Conservation (phyloP, 139 green algal genomes). For the Astrephomene gubernaculifera region DNA sequence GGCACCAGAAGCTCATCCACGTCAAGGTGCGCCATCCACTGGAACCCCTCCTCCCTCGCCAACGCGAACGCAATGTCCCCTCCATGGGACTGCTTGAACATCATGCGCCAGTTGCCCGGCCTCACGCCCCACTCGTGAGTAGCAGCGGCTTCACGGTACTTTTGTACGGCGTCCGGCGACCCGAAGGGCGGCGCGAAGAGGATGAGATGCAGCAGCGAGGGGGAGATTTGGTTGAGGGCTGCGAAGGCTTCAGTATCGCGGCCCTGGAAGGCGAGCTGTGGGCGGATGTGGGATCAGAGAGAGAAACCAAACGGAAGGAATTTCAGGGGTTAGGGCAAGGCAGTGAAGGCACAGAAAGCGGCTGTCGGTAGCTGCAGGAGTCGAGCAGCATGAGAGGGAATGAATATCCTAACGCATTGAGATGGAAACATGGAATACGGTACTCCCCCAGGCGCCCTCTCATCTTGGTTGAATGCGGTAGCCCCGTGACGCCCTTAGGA, state of each 20-base stretch:
- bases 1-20: constrained; percentile 24
- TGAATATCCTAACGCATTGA: no score
- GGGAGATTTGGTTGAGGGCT: background rate
- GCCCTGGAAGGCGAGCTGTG: constrained; percentile 13
- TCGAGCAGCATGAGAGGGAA: no score
- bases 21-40: constrained; percentile 40
- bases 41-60: background rate
- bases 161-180: background rate
- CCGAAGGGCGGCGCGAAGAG: constrained; percentile 13
- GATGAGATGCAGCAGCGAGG: background rate
- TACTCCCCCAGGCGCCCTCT: no score
- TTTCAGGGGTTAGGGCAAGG: background rate
- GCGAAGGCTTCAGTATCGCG: background rate
- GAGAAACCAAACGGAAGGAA: no score
- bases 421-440: no score
- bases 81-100: constrained; percentile 20
- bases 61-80: background rate
- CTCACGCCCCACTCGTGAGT: background rate
- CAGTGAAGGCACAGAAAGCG: no score
- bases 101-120: constrained; percentile 27
- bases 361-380: no score
- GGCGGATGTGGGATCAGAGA: background rate
- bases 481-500: no score
- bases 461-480: no score
- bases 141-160: background rate